Conservation (phyloP, 108 stramenopile species). For the Licmophora abbreviata region DNA sequence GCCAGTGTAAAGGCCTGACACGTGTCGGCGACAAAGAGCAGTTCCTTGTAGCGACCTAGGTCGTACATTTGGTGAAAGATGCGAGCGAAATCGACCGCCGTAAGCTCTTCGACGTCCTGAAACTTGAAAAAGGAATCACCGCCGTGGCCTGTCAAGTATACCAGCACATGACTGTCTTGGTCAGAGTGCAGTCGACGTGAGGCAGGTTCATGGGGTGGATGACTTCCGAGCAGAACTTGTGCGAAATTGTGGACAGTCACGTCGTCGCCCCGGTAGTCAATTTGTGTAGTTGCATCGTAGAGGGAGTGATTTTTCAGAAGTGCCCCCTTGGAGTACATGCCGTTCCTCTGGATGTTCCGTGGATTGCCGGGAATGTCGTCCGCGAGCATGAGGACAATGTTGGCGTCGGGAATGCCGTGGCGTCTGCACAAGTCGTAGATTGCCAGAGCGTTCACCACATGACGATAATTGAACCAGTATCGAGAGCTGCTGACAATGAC, state of each 20-base stretch:
- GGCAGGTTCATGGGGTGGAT: constrained; percentile 14
- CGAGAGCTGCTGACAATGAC: constrained; percentile 79
- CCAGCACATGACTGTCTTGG: constrained; percentile 54
- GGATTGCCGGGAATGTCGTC: constrained; percentile 78
- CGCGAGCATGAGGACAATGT: constrained; percentile 86
- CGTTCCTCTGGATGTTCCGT: constrained; percentile 58
- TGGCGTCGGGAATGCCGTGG: constrained; percentile 69
- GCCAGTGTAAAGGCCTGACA: constrained; percentile 91
- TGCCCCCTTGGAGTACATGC: constrained; percentile 43
- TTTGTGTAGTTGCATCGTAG: constrained; percentile 54
- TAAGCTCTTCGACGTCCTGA: constrained; percentile 92
- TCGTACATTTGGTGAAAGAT: constrained; percentile 62
- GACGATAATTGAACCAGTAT: constrained; percentile 93
- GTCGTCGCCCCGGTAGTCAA: constrained; percentile 91
- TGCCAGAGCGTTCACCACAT: constrained; percentile 77
- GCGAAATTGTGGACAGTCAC: constrained; percentile 91
- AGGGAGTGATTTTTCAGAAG: constrained; percentile 20
- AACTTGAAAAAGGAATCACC: constrained; percentile 97
- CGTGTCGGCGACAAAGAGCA: constrained; percentile 88
- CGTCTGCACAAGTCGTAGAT: constrained; percentile 53
- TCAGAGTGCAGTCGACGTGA: constrained; percentile 18
- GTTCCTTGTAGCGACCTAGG: constrained; percentile 43
- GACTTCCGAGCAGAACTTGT: constrained; percentile 54
- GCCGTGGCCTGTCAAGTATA: constrained; percentile 94
- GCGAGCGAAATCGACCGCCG: constrained; percentile 60